phyloP scores from a whole-genome alignment of 495 filamentous ascomycete species.

The Hypoxylon trugodes region DNA sequence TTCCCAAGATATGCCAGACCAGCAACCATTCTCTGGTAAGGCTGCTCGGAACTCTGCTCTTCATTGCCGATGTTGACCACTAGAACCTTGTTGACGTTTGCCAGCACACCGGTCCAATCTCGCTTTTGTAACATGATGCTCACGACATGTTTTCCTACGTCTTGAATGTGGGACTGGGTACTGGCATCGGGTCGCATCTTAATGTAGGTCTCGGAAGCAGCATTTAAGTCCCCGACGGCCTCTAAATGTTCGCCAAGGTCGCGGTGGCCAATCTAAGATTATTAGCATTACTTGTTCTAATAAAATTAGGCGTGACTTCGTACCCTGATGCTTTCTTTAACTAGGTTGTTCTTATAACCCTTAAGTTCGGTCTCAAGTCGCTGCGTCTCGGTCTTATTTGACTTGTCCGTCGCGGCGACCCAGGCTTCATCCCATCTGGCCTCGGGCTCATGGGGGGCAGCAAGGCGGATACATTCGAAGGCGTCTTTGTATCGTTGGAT shows the following conservation, averaged over 20 bases:
- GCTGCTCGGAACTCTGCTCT: constrained; percentile 64
- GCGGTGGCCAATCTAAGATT: constrained; percentile 55
- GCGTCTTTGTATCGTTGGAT: constrained; percentile 73
- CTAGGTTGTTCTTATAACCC: constrained; percentile 95
- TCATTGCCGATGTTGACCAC: constrained; percentile 60
- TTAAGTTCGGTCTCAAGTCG: constrained; percentile 83
- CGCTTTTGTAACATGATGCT: constrained; percentile 53
- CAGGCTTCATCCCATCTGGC: constrained; percentile 72
- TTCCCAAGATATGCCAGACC: constrained; percentile 76
- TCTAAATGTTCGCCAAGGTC: constrained; percentile 59
- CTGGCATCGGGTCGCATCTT: constrained; percentile 59
- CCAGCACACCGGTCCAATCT: constrained; percentile 63
- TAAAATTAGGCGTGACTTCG: constrained; percentile 27
- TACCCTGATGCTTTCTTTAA: constrained; percentile 97
- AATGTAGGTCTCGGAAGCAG: constrained; percentile 50
- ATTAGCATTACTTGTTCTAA: constrained; percentile 5
- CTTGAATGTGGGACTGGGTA: constrained; percentile 53
- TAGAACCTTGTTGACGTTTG: constrained; percentile 73
- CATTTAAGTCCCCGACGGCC: constrained; percentile 51
- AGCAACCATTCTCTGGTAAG: constrained; percentile 70
- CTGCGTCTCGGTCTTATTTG: constrained; percentile 72
- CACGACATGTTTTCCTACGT: constrained; percentile 54
- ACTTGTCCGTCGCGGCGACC: constrained; percentile 67
- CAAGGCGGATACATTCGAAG: constrained; percentile 67
- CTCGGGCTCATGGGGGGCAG: constrained; percentile 73